Percentiles rank a stretch among this genome's conserved stretches.
Conservation (phyloP, 192 early-diverging fungal species). For the Backusella morwellensis region DNA sequence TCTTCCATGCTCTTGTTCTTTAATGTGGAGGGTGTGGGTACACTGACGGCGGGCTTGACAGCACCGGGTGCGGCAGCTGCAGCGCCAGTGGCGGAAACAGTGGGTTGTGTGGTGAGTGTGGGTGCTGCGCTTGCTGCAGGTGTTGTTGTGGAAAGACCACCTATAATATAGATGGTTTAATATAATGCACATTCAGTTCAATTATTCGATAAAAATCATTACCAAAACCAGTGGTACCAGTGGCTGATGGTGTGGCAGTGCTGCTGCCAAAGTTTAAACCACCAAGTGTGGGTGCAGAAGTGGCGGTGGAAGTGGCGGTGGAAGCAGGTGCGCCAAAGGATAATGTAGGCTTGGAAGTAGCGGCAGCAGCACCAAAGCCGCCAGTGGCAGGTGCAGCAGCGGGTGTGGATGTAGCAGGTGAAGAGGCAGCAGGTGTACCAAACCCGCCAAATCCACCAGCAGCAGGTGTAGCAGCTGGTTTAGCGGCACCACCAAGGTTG, state of each 20-base stretch:
- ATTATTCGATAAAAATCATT: background rate
- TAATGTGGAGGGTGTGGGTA: constrained; percentile 55
- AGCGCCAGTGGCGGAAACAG: constrained; percentile 3
- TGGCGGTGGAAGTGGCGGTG: constrained; percentile 25
- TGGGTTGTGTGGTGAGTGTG: constrained; percentile 5
- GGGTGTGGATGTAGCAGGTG: constrained; percentile 11
- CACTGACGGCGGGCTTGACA: constrained; percentile 35
- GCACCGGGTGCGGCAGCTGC: constrained; percentile 21
- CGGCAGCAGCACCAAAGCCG: constrained; percentile 28
- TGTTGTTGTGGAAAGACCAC: constrained; percentile 23
- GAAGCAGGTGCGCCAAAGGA: constrained; percentile 23
- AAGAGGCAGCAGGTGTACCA: background rate
- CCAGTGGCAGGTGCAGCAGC: constrained; percentile 23
- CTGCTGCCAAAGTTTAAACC: background rate
- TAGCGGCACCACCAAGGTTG: background rate
- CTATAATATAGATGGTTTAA: background rate
- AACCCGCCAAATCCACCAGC: constrained; percentile 24
- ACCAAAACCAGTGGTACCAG: constrained; percentile 7
- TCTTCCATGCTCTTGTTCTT: constrained; percentile 90
- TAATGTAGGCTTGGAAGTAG: constrained; percentile 23
- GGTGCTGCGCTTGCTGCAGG: constrained; percentile 18
- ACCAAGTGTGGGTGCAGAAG: constrained; percentile 13
- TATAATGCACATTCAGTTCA: background rate
- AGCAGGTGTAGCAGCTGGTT: constrained; percentile 9
- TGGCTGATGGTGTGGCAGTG: constrained; percentile 22